These are phyloP conservation scores for Aspergillus neoniger DNA, from an alignment of 2,329 filamentous ascomycete genomes.

Conservation along the genomic window DNA sequence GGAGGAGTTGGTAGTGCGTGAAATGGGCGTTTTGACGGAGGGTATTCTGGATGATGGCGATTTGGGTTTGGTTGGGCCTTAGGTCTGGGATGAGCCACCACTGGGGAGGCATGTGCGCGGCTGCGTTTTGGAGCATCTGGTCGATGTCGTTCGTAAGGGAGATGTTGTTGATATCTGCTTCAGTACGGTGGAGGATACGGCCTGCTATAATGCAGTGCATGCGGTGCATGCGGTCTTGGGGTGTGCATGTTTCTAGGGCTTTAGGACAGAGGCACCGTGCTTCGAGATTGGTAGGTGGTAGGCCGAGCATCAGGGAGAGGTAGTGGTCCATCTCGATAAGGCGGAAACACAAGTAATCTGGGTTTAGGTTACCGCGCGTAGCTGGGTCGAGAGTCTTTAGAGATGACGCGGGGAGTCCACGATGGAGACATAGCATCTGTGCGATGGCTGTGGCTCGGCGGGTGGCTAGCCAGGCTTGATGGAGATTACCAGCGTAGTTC, in stretches of 20 bases:
- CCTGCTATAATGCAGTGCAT: constrained; percentile 48
- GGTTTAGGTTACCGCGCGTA: constrained; percentile 20
- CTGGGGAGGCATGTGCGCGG: constrained; percentile 43
- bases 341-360: constrained; percentile 41
- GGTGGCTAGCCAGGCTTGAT: constrained; percentile 43
- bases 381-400: constrained; percentile 31
- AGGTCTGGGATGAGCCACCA: constrained; percentile 52
- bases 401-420: background rate
- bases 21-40: constrained; percentile 51
- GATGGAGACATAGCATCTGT: constrained; percentile 47
- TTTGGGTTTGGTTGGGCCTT: constrained; percentile 13
- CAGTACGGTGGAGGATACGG: constrained; percentile 55
- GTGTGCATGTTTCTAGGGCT: constrained; percentile 5
- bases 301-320: constrained; percentile 46
- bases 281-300: constrained; percentile 36
- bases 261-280: background rate
- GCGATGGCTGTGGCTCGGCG: constrained; percentile 43
- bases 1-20: constrained; percentile 54
- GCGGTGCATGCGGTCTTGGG: constrained; percentile 50
- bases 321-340: constrained; percentile 43
- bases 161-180: constrained; percentile 32
- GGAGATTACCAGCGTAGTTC: constrained; percentile 44
- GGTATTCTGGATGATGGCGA: constrained; percentile 31
- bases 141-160: constrained; percentile 52
- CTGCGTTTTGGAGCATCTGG: constrained; percentile 45